Evolutionary conservation across 768 basidiomycete species (phyloP).

Genomic region (Amanita muscaria): DNA sequence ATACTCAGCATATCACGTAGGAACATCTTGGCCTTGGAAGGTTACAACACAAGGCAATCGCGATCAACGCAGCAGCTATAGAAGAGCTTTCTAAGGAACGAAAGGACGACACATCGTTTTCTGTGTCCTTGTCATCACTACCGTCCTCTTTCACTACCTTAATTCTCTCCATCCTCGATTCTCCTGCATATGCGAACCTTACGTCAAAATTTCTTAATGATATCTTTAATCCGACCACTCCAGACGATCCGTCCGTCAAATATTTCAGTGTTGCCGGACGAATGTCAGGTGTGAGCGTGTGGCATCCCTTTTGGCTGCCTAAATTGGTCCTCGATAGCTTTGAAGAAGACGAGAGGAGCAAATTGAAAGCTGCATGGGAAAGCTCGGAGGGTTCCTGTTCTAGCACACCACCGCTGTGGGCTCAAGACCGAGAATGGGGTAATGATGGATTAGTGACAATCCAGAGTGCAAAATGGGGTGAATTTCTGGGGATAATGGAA

Average conservation of each 20-base stretch:
- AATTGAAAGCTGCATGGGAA: conserved; percentile 29
- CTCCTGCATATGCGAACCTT: conserved; percentile 92
- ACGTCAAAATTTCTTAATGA: conserved; percentile 75
- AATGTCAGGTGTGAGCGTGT: conserved; percentile 53
- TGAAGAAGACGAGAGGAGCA: conserved; percentile 51
- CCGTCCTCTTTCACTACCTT: conserved; percentile 83
- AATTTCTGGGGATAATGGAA: conserved; percentile 85
- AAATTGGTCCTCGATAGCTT: conserved; percentile 88
- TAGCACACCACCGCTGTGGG: conserved; percentile 32
- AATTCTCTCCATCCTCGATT: conserved; percentile 83
- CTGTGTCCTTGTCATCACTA: conserved; percentile 51
- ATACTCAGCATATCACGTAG: conserved; percentile 25
- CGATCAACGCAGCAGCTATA: neutral
- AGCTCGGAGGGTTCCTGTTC: conserved; percentile 17
- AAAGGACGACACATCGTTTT: conserved; percentile 22
- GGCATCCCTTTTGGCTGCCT: conserved; percentile 96
- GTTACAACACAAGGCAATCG: conserved; percentile 20
- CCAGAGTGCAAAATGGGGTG: conserved; percentile 92
- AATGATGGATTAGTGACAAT: conserved; percentile 91
- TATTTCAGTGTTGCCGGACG: conserved; percentile 91
- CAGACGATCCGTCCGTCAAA: conserved; percentile 71
- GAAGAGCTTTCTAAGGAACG: neutral
- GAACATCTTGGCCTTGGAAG: conserved; percentile 90
- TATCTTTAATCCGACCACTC: conserved; percentile 76
- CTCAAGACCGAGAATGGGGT: conserved; percentile 54